Evolutionary conservation across 208 protist genomes (phyloP).

Genomic region (Crithidia sp.): DNA sequence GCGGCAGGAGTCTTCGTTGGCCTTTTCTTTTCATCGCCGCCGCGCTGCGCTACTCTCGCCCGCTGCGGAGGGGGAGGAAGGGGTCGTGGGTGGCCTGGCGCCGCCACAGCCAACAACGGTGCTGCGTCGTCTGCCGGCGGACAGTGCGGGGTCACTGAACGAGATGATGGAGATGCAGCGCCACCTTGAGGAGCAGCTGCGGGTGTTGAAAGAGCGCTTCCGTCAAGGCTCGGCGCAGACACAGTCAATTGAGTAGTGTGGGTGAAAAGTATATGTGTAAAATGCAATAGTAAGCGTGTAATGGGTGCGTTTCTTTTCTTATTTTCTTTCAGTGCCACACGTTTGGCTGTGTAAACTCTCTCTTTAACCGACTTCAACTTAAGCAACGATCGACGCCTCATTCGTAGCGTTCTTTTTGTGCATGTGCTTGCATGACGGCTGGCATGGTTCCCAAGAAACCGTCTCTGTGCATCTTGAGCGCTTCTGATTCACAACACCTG

Average conservation of each 20-base stretch:
- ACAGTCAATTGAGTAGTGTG: not conserved
- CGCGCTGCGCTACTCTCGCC: conserved; percentile 18
- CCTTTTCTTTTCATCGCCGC: conserved; percentile 5
- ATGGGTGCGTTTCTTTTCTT: not conserved
- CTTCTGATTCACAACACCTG: too few species aligned
- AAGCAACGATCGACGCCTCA: too few species aligned
- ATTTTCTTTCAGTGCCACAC: not conserved
- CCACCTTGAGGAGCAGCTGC: conserved; percentile 23
- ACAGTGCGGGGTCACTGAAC: not conserved
- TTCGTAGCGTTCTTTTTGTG: too few species aligned
- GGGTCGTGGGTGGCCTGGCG: not conserved
- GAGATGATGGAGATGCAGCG: conserved; percentile 25
- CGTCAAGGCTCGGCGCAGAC: not conserved
- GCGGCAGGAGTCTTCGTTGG: not conserved
- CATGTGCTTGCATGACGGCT: too few species aligned
- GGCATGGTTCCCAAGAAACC: too few species aligned
- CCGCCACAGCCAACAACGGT: not conserved
- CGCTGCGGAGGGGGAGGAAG: conserved; percentile 1
- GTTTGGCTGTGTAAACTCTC: too few species aligned
- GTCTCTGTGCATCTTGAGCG: too few species aligned
- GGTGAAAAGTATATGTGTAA: too few species aligned
- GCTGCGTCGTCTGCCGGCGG: not conserved
- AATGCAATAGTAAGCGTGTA: too few species aligned
- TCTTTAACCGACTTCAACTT: too few species aligned
- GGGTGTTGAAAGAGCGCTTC: conserved; percentile 27